phyloP scores from a whole-genome alignment of 306 rosid genomes.

The Cicer cuneatum region DNA sequence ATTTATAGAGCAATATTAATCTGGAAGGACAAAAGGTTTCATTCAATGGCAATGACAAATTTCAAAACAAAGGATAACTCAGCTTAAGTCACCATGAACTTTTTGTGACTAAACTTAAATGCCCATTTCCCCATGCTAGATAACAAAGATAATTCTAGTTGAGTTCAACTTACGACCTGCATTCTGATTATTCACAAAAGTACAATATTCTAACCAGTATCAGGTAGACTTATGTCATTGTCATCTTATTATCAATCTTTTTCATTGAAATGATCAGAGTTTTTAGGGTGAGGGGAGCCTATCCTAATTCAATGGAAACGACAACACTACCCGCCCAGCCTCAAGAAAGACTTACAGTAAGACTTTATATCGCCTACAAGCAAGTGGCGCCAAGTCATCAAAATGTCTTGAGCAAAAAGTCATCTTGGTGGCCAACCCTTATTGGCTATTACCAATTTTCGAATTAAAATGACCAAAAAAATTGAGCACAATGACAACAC shows the following conservation, averaged over 20 bases:
- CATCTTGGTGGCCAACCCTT: neutral
- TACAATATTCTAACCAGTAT: constrained; percentile 3
- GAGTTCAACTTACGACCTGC: constrained; percentile 25
- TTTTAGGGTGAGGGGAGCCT: constrained; percentile 9
- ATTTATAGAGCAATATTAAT: constrained; percentile 27
- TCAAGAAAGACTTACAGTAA: neutral
- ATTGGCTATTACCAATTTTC: neutral
- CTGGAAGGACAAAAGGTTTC: constrained; percentile 14
- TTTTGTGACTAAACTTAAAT: constrained; percentile 27
- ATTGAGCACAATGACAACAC: neutral
- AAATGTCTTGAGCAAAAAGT: neutral
- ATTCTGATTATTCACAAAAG: constrained; percentile 5
- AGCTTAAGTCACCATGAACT: constrained; percentile 21
- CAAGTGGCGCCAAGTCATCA: neutral
- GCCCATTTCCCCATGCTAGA: constrained; percentile 16
- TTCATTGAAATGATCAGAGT: neutral
- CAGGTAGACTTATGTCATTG: neutral
- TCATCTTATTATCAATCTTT: constrained; percentile 6
- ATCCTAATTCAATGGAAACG: constrained; percentile 9
- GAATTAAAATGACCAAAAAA: neutral
- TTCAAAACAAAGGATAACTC: neutral
- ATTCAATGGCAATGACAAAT: neutral
- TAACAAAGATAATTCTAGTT: constrained; percentile 17
- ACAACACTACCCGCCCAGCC: constrained; percentile 5
- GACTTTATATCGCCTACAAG: neutral